Evolutionary conservation across 306 rosid species (phyloP), one percentile per base, ranked within the genome.

Genomic region (Ceratonia siliqua): DNA sequence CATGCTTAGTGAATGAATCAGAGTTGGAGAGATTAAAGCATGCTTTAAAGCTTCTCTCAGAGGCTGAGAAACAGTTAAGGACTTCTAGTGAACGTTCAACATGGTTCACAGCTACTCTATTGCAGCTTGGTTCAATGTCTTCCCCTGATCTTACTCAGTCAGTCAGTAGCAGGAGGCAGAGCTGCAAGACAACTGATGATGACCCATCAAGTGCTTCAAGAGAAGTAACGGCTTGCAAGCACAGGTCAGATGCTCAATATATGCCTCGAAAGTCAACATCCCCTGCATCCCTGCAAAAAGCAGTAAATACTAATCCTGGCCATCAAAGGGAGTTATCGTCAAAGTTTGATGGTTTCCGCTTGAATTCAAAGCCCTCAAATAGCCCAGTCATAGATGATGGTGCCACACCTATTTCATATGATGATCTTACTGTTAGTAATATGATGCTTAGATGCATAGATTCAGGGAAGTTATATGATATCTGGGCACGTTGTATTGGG

Each of bases 11-110:
- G 88, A 82, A 83, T 33, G 92, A 90, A 82, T 81, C 92, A 41
- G 99, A 90, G 84, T 50, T 92, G 88, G 96, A 90, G 87, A 90
- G 98, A 58, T 79, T 95, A 68, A 95, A 95, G 86, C 93, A 92
- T 83, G 96, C 99, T 79, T 78, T 92, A 84, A 95, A 84, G 93
- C 96, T 92, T 90, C 99, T 95, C 81, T 89, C 99, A 17, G 98
- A 95, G 87, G 93, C 99, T 15, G 97, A 90, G 84, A 95, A 95
- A 81, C 99, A 90, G 87, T 84, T 95, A 36, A 87, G 99, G 76
- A 85, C 89, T 82, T 95, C 99, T 70, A 90, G 89, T 72, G 99
- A 92, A 79, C 97, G 99, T 72, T 87, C 98, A 36, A 95, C 99
- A 41, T 94, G 98, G 99, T 92, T 95, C 87, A 92, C 98, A 27